Base-by-base conservation (phyloP, 306 rosid species). In the Vigna mungo region DNA sequence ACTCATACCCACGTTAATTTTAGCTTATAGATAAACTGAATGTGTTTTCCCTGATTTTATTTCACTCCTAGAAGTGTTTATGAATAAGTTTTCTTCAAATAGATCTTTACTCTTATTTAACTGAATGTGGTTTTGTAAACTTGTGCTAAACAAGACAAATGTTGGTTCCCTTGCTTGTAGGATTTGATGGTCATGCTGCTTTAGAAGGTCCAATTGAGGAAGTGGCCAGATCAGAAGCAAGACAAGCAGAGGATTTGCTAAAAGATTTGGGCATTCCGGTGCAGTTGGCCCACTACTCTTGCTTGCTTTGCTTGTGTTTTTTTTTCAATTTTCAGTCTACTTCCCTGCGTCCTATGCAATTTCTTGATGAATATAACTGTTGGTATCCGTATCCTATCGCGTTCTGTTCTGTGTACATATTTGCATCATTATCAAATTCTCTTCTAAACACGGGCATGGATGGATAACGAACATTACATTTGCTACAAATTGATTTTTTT, bases 121-220 rank as follows among this genome's bases (percentile, higher is more conserved):
- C 74, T 72, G 68, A 4, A 59, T 59, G 5, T 72, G 72, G 32
- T 56, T 72, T 76, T 21, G 43, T 27, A 14, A 67, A 46, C 58
- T 71, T 47, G 51, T 72, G 64, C 44, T 56, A 25, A 39, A 30
- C 44, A 62, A 16, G 44, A 60, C 11, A 13, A 60, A 76, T 78
- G 67, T n/a, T 63, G 69, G 83, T 68, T 68, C 81, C 58, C 74
- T 72, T 6, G 15, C 67, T 56, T 84, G 88, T 76, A 89, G 97
- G 97, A 69, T 55, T 86, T 74, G 97, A 83, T 78, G 90, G 94
- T 15, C 86, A 86, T 44, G 85, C 84, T 58, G 72, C 88, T 7
- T 78, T 89, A 70, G 86, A 94, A 78, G 98, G 97, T 77, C 98
- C 96, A 30, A 92, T 95, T 32, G 99, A 92, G 86, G 88, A 95